A percentile compares a stretch with the other conserved stretches of the same genome.
Conservation (phyloP, 2,329 filamentous ascomycete species). For the Alternaria infectoria region DNA sequence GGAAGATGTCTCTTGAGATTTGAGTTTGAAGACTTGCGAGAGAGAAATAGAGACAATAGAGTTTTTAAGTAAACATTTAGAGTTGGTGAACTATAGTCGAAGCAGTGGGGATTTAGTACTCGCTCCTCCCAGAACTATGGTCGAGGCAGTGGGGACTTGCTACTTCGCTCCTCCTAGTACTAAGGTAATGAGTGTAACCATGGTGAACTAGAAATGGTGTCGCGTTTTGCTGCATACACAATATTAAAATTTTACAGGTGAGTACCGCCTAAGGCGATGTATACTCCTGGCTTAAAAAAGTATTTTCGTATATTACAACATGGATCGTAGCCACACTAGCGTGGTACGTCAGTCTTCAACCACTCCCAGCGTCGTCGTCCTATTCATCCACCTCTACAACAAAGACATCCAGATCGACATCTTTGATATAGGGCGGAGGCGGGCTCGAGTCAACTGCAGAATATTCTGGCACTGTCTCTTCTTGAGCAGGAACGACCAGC, state of each 20-base stretch:
- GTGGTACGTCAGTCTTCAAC: background rate
- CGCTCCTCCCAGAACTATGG: too few relatives aligned
- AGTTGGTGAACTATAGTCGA: too few relatives aligned
- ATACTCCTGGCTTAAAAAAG: background rate
- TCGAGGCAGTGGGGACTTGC: too few relatives aligned
- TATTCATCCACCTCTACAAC: background rate
- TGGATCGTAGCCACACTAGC: background rate
- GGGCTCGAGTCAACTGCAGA: background rate
- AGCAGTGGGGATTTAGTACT: too few relatives aligned
- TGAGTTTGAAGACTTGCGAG: too few relatives aligned
- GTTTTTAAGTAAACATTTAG: too few relatives aligned
- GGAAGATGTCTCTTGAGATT: too few relatives aligned
- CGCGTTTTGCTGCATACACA: background rate
- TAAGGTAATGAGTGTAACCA: too few relatives aligned
- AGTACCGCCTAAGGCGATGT: background rate
- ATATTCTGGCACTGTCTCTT: background rate
- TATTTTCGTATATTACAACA: background rate
- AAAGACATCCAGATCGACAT: background rate
- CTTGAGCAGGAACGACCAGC: background rate
- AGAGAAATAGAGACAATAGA: too few relatives aligned
- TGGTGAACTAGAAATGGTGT: too few relatives aligned
- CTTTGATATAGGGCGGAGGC: background rate
- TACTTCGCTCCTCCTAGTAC: too few relatives aligned
- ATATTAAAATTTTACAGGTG: background rate
- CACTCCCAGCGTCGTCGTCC: background rate